phyloP scores from a whole-genome alignment of 345 rosid species.

The Eucalyptus pumila region DNA sequence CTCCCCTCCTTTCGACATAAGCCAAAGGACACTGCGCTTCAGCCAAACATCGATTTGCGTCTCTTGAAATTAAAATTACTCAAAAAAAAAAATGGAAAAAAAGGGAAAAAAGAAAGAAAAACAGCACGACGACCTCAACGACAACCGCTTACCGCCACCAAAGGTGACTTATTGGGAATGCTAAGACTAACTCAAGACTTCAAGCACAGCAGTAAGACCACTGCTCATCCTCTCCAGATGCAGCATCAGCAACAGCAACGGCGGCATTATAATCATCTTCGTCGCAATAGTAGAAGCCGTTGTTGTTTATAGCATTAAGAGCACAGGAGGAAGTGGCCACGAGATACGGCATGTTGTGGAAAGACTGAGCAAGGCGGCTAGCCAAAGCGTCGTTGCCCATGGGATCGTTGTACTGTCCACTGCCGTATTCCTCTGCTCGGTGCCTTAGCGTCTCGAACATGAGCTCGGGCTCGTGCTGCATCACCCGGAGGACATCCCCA shows the following conservation, averaged over 20 bases:
- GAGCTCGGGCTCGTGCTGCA: constrained; percentile 97
- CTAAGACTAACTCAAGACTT: not conserved
- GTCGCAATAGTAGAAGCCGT: constrained; percentile 50
- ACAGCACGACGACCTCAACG: not conserved
- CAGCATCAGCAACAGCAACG: constrained; percentile 19
- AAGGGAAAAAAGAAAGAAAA: not conserved
- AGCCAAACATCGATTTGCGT: not conserved
- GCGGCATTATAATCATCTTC: constrained; percentile 25
- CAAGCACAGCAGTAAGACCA: constrained; percentile 68
- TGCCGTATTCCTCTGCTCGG: constrained; percentile 55
- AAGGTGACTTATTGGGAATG: not conserved
- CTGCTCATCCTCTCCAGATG: constrained; percentile 42
- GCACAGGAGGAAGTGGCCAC: constrained; percentile 38
- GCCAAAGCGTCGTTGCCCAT: constrained; percentile 26
- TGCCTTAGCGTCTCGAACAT: constrained; percentile 92
- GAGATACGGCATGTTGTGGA: constrained; percentile 91
- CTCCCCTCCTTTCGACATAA: not conserved
- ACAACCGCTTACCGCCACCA: not conserved
- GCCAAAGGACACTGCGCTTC: not conserved
- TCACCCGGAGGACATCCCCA: constrained; percentile 78
- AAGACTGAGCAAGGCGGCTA: constrained; percentile 50
- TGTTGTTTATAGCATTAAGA: constrained; percentile 40
- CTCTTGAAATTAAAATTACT: not conserved
- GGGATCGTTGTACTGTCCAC: constrained; percentile 12
- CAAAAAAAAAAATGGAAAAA: not conserved